Base-by-base conservation (phyloP, 2,329 filamentous ascomycete species). In the Fragosphaeria purpurea region DNA sequence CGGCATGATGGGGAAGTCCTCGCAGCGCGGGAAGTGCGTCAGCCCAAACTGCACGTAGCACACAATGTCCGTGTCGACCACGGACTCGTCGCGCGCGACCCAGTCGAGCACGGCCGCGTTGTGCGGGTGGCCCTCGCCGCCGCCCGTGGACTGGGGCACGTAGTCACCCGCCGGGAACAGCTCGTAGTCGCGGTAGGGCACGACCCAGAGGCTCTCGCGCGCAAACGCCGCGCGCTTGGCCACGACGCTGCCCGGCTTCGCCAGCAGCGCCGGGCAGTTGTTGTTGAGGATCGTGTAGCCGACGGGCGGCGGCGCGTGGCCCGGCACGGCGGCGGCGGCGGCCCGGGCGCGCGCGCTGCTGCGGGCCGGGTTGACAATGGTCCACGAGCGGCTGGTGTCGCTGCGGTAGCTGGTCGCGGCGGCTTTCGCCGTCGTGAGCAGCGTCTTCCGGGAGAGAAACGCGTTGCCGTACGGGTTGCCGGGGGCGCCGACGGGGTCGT, bases 1-100 rank as follows among this genome's bases (percentile, higher is more conserved):
- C 0, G 88, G 88, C 89, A 95, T 95, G 59, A 95, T 75, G 39
- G 90, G 90, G 71, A 87, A 95, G 65, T 95, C 90, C 63, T 96
- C 90, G 0, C 88, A 88, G 0, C 85, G 73, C 0, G 90, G 89
- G 72, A 95, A 91, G 64, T 95, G 90, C 1, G 85, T 91, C 34
- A 95, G 75, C 34, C 90, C 90, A 60, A 95, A 96, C 0, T 88
- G 95, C 67, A 95, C 88, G 88, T 89, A 96, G 31, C 95, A 77
- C 1, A 96, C 89, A 41, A 95, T 71, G 63, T 96, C 87, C 1
- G 82, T 86, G 71, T 95, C 85, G 47, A 85, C 85, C 58, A 95
- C 82, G 35, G 72, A 76, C 52, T 78, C 80, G 47, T 88, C 79
- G n/a, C 79, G 56, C 56, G 57, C 80, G 57, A 93, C 84, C 88